Percentiles rank a stretch among this genome's conserved stretches.
Conservation (phyloP, 2,329 filamentous ascomycete species). For the Cladobotryum mycophilum region DNA sequence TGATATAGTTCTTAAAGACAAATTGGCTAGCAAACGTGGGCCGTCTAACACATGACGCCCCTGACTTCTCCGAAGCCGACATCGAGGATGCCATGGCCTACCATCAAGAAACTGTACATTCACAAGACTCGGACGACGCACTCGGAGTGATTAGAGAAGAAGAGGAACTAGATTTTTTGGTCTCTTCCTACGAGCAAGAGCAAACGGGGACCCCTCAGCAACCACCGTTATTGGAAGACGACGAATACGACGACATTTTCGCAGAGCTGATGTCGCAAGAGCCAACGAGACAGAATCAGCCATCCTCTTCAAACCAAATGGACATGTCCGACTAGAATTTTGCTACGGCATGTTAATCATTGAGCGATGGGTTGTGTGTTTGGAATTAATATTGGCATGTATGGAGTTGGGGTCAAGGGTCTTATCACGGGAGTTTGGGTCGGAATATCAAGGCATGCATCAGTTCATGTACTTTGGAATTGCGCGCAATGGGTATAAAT, state of each 20-base stretch:
- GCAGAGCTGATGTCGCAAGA: constrained; percentile 32
- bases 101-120: constrained; percentile 19
- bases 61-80: constrained; percentile 41
- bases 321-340: constrained; percentile 36
- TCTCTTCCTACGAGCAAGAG: constrained; percentile 40
- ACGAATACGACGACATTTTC: constrained; percentile 60
- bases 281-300: constrained; percentile 12
- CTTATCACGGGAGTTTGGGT: constrained; percentile 17
- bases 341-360: constrained; percentile 14
- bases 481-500: constrained; percentile 22
- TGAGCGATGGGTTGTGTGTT: neutral
- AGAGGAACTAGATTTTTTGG: constrained; percentile 51
- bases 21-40: constrained; percentile 28
- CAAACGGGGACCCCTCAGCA: constrained; percentile 16
- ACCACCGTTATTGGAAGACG: constrained; percentile 37
- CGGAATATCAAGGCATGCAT: constrained; percentile 15
- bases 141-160: constrained; percentile 49
- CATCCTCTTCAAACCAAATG: constrained; percentile 34
- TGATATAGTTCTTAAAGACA: constrained; percentile 29
- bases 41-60: constrained; percentile 29
- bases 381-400: constrained; percentile 2
- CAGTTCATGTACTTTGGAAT: constrained; percentile 15
- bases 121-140: constrained; percentile 36
- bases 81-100: constrained; percentile 44
- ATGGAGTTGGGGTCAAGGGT: constrained; percentile 16